Evolutionary conservation across 306 rosid species (phyloP).

Genomic region (Citrullus mucosospermus): DNA sequence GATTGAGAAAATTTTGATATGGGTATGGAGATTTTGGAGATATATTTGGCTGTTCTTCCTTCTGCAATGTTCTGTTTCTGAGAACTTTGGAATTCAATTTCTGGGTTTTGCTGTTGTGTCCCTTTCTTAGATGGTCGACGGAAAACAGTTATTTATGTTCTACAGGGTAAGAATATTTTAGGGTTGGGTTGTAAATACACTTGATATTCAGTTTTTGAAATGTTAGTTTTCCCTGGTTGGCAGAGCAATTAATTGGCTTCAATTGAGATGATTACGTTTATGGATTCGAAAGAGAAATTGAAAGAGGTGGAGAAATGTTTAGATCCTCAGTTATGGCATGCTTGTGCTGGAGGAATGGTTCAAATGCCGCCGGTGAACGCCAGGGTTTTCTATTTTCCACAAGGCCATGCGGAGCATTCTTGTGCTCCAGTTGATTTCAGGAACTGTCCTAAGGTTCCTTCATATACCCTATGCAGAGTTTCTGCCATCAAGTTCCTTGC

Average conservation of each 20-base stretch:
- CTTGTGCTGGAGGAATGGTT: constrained; percentile 96
- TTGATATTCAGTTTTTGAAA: not conserved
- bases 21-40: constrained; percentile 3
- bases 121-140: not conserved
- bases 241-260: not conserved
- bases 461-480: constrained; percentile 57
- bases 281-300: constrained; percentile 68
- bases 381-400: constrained; percentile 50
- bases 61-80: not conserved
- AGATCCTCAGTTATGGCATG: constrained; percentile 93
- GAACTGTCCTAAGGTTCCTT: constrained; percentile 33
- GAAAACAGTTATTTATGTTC: not conserved
- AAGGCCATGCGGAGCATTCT: constrained; percentile 64
- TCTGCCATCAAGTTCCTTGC: constrained; percentile 60
- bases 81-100: not conserved
- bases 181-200: not conserved
- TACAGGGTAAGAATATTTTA: not conserved
- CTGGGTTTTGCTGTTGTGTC: not conserved
- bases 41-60: not conserved
- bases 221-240: not conserved
- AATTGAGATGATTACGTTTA: constrained; percentile 65
- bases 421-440: constrained; percentile 55
- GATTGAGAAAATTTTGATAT: not conserved
- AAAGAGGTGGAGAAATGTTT: constrained; percentile 60
- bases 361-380: constrained; percentile 72